Evolutionary conservation across 2,329 filamentous ascomycete species (phyloP), one percentile per base, ranked within the genome.

Genomic region (Ophiostoma novo-ulmi): DNA sequence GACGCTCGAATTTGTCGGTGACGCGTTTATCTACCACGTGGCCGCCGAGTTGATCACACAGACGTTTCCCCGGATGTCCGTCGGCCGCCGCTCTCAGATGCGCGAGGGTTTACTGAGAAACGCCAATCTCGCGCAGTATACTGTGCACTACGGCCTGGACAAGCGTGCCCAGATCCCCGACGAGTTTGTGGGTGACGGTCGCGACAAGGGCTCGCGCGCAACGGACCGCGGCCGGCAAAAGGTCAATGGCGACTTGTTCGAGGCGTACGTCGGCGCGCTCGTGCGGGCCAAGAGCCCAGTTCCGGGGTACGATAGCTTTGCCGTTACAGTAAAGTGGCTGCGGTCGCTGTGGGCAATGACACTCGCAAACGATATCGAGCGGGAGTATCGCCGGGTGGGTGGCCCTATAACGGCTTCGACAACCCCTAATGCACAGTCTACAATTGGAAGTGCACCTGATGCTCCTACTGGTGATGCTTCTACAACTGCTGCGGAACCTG

Each of bases 71-170:
- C 80, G 84, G 14, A 81, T 92, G 11, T 77, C 87, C 0, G 84
- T 90, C 0, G 93, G 93, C 2, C 85, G 88, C 72, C 88, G 89
- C 75, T 89, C 90, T 11, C 91, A 93, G 74, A 81, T 95, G 22
- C 89, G 94, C 68, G 93, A 97, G 78, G 80, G 86, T 8, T 83
- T 97, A 1, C 86, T 97, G 61, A 91, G 91, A 74, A 98, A 98
- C 76, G 83, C 89, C 61, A 94, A 90, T 0, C 82, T 98, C 0
- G 85, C 88, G 3, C 81, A 83, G 14, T 97, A 90, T 77, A 87
- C 92, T 26, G 79, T 84, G 2, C 81, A 84, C 1, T 98, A 97
- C 77, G 87, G 85, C 0, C 86, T 97, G 74, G 85, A 91, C 67
- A 82, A 86, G 75, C 85, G 84, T 41, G 85, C 91, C 8, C 83